Base-by-base conservation (phyloP, 1,139 yeast genomes). In the Suhomyces atakaporum region DNA sequence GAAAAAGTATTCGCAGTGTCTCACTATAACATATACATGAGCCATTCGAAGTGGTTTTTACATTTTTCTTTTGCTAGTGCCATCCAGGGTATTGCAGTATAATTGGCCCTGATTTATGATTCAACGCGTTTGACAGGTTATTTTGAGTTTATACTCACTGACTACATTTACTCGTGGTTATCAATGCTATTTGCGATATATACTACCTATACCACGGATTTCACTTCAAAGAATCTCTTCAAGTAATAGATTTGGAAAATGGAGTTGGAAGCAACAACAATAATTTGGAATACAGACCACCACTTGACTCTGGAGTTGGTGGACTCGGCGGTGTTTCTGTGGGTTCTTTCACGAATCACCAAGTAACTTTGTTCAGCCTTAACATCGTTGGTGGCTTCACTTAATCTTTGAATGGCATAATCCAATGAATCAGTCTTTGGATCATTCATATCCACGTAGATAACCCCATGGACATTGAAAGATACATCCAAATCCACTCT, bases 251-350 rank as follows among this genome's bases (percentile, higher is more conserved):
- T 89, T 66, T 92, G 98, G 79, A 92, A 92, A 38, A 90, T 52
- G 20, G 96, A 86, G 72, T 89, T 92, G 45, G 77, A 79, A 27
- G 84, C 84, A 33, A 92, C 97, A 43, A 92, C 90, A 39, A 83
- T 54, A 47, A 92, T 73, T 68, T 92, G 98, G 75, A 90, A 85
- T 25, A 87, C 75, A 19, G 96, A 86, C 98, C 98, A 92, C 89
- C 95, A 92, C 67, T 92, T 92, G 53, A 92, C 97, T 58, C 98
- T 81, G 39, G 95, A 84, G 65, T 92, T 92, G 35, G 98, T 92
- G 19, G 95, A 84, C 67, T 92, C 98, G 6, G 98, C 97, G 12
- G 98, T 92, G 68, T 92, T 92, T 76, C 98, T 85, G 66, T 92
- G 98, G 22, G 95, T 86, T 68, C 97, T 83, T 67, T 92, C 98